Evolutionary conservation across 306 rosid genomes (phyloP).

Genomic region (Senna tora): DNA sequence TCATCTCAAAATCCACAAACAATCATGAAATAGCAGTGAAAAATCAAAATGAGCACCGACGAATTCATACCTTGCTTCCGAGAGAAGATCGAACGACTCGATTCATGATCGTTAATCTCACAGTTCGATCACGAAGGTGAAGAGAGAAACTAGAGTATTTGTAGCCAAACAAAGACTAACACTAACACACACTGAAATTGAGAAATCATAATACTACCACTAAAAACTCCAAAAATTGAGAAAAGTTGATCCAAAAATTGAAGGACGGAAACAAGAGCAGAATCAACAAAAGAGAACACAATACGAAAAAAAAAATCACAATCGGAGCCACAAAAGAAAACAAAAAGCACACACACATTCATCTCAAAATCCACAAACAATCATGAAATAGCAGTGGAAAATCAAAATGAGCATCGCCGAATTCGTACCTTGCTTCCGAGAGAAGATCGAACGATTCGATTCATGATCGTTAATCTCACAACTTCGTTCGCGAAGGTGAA

Average conservation of each 20-base stretch:
- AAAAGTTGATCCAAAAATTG: too few species aligned
- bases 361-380: neutral
- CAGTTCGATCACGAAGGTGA: neutral
- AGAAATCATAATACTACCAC: too few species aligned
- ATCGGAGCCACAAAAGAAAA: too few species aligned
- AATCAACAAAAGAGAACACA: neutral
- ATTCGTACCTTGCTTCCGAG: conserved; percentile 44
- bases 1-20: neutral
- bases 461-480: neutral
- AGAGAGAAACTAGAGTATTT: neutral
- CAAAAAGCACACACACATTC: neutral
- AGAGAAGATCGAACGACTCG: conserved; percentile 1
- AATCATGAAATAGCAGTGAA: neutral
- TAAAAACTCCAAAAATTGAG: too few species aligned
- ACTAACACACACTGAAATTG: too few species aligned
- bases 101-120: neutral
- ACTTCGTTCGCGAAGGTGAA: neutral
- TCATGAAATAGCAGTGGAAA: neutral
- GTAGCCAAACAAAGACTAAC: too few species aligned
- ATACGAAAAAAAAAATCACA: too few species aligned
- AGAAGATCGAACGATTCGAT: conserved; percentile 6
- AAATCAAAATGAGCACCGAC: neutral
- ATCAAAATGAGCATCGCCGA: neutral
- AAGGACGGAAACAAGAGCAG: neutral
- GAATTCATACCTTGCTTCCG: conserved; percentile 44